These are phyloP conservation scores for Debaryomyces singareniensis DNA, from an alignment of 1,139 yeast species.

Conservation along the genomic window DNA sequence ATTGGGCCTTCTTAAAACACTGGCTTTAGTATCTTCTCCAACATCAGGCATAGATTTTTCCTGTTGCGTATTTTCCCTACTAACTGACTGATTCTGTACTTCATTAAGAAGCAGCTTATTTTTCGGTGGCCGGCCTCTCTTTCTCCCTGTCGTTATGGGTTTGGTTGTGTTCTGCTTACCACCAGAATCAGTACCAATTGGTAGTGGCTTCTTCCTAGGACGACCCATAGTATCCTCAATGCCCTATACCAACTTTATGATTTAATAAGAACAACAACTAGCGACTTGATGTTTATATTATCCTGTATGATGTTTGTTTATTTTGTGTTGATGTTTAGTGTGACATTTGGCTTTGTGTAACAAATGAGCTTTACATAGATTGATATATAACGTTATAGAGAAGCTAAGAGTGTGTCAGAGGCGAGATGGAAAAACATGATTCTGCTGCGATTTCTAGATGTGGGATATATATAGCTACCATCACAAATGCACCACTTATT, in stretches of 20 bases:
- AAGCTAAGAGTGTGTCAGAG: no score
- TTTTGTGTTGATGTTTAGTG: conserved; percentile 7
- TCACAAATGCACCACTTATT: no score
- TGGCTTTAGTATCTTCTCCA: conserved; percentile 6
- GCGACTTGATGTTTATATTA: conserved; percentile 4
- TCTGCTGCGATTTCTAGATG: no score
- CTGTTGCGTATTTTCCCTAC: not conserved
- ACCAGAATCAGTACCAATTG: not conserved
- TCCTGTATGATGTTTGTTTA: conserved; percentile 11
- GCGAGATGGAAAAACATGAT: no score
- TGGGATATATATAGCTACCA: no score
- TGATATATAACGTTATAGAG: no score
- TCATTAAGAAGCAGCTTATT: not conserved
- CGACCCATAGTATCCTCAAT: not conserved
- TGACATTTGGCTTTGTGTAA: conserved; percentile 5
- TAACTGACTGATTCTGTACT: not conserved
- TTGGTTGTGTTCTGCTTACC: not conserved
- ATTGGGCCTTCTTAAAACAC: conserved; percentile 17
- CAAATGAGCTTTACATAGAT: no score
- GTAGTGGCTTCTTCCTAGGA: not conserved
- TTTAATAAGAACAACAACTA: not conserved
- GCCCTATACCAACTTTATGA: not conserved
- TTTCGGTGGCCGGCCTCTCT: not conserved
- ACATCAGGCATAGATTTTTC: not conserved
- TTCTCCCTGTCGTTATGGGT: not conserved